Conservation (phyloP, 1,284 basidiomycete genomes). For the Caloboletus inedulis region DNA sequence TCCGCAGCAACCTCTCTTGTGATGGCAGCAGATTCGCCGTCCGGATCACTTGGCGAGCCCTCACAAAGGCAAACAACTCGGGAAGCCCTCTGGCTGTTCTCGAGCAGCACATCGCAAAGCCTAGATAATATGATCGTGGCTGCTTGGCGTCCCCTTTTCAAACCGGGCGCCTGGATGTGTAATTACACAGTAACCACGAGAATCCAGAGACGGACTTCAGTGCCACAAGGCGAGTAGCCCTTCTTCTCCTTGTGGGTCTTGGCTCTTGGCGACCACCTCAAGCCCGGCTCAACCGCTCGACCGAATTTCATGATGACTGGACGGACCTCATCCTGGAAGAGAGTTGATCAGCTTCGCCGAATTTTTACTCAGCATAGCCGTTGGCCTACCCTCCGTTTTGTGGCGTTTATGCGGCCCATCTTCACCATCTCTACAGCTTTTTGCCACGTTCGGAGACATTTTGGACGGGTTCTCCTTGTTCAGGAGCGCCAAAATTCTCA, state of each 20-base stretch:
- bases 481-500: neutral
- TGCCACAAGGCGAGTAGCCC: neutral
- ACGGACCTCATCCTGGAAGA: neutral
- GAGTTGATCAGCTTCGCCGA: neutral
- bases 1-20: neutral
- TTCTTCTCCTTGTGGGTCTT: neutral
- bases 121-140: conserved; percentile 2
- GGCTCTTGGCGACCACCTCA: conserved; percentile 9
- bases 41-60: neutral
- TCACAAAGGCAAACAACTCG: neutral
- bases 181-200: conserved; percentile 1
- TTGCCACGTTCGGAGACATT: neutral
- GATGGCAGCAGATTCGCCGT: neutral
- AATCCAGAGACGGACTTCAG: conserved; percentile 3
- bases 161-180: neutral
- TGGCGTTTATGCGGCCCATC: conserved; percentile 27
- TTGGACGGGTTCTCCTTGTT: neutral
- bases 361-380: neutral
- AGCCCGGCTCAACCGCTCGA: neutral
- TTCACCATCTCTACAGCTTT: neutral
- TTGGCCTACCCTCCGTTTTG: neutral
- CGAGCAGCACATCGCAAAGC: neutral
- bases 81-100: neutral
- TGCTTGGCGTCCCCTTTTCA: neutral
- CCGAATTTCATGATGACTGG: neutral